A percentile compares a stretch with the other conserved stretches of the same genome.
These are phyloP conservation scores for Lachancea dasiensis DNA, from an alignment of 805 yeast genomes.

Conservation along the genomic window DNA sequence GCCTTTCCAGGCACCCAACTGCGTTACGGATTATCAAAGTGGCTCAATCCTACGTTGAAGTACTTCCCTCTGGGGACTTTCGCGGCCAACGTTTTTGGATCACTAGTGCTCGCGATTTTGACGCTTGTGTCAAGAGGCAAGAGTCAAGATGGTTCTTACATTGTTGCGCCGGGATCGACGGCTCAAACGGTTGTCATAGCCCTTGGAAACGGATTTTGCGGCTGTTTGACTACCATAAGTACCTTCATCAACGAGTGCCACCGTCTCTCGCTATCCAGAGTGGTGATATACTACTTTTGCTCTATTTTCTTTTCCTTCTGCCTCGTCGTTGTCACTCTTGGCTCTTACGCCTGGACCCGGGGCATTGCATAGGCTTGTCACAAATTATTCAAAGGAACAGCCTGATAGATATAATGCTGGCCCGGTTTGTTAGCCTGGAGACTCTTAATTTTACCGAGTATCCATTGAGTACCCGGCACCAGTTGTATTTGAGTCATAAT, in stretches of 20 bases:
- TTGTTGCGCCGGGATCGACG: constrained; percentile 29
- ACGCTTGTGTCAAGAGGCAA: constrained; percentile 38
- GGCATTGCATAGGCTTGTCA: no score
- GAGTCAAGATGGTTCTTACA: constrained; percentile 15
- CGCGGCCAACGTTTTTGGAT: constrained; percentile 42
- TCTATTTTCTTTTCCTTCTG: constrained; percentile 46
- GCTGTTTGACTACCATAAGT: constrained; percentile 66
- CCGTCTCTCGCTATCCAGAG: constrained; percentile 31
- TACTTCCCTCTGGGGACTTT: constrained; percentile 55
- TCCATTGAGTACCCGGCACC: no score
- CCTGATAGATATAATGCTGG: no score
- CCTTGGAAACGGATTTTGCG: constrained; percentile 61
- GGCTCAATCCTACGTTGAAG: constrained; percentile 38
- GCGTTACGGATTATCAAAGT: constrained; percentile 50
- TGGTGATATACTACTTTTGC: constrained; percentile 46
- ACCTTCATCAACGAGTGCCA: constrained; percentile 69
- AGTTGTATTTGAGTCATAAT: no score
- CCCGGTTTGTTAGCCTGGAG: no score
- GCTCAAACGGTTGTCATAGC: constrained; percentile 51
- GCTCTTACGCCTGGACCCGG: constrained; percentile 65
- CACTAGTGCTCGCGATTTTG: constrained; percentile 17
- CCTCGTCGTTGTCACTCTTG: constrained; percentile 53
- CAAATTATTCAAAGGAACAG: no score
- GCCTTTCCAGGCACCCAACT: constrained; percentile 65
- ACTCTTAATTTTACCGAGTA: no score